Evolutionary conservation across 2,329 filamentous ascomycete species (phyloP).

Genomic region (Paecilomyces dactylethromorphus): DNA sequence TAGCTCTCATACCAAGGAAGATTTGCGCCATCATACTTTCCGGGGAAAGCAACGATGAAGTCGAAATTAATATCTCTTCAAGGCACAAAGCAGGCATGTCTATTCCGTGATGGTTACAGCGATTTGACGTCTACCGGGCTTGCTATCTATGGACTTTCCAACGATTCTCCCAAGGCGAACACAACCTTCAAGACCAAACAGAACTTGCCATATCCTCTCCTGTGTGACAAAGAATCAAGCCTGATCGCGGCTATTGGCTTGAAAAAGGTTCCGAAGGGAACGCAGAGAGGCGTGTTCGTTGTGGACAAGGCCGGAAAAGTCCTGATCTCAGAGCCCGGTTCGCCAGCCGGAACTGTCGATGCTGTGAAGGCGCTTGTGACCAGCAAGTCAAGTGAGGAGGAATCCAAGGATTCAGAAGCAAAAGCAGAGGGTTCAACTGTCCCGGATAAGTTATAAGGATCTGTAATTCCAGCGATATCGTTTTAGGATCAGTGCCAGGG

Average conservation of each 20-base stretch:
- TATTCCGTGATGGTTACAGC: slow-evolving; percentile 81
- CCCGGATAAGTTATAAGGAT: neutral
- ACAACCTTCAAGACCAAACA: slow-evolving; percentile 89
- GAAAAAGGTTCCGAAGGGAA: slow-evolving; percentile 76
- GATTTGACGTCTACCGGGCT: slow-evolving; percentile 72
- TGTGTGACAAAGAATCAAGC: slow-evolving; percentile 70
- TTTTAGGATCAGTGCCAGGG: no score
- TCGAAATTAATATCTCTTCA: slow-evolving; percentile 3
- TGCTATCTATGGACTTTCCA: slow-evolving; percentile 82
- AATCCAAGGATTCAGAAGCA: neutral
- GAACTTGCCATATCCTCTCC: slow-evolving; percentile 76
- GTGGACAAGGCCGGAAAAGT: slow-evolving; percentile 78
- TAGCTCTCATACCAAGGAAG: neutral
- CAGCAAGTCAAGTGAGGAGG: slow-evolving; percentile 21
- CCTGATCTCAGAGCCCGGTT: slow-evolving; percentile 65
- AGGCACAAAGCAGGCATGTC: slow-evolving; percentile 90
- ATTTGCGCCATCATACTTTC: neutral
- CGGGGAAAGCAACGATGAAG: neutral
- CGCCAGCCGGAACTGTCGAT: slow-evolving; percentile 70
- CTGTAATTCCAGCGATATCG: neutral
- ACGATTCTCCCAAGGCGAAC: slow-evolving; percentile 85
- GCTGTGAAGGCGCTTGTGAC: slow-evolving; percentile 67
- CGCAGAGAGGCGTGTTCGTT: slow-evolving; percentile 79
- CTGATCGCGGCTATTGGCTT: slow-evolving; percentile 84
- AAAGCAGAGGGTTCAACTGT: neutral